Evolutionary conservation across 495 filamentous ascomycete species (phyloP).

Genomic region (Mytilinidion resinicola): DNA sequence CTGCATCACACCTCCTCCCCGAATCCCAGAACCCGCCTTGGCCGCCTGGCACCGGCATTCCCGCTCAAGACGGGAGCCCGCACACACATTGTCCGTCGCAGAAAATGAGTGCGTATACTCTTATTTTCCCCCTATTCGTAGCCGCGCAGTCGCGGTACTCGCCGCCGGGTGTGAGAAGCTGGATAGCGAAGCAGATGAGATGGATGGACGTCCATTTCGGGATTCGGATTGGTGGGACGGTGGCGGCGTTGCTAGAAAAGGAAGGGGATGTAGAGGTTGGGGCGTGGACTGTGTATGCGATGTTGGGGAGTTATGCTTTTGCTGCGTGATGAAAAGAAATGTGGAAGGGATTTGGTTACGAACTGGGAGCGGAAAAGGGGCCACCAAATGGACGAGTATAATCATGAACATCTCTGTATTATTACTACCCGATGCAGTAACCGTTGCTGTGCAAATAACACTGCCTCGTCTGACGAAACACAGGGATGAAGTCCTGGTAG

Average conservation of each 20-base stretch:
- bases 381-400: no score
- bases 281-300: slow-evolving; percentile 34
- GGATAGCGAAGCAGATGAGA: slow-evolving; percentile 28
- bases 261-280: slow-evolving; percentile 5
- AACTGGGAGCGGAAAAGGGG: no score
- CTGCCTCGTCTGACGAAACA: no score
- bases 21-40: no score
- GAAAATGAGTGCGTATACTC: slow-evolving; percentile 24
- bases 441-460: no score
- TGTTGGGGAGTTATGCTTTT: slow-evolving; percentile 38
- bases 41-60: no score
- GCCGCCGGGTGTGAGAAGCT: slow-evolving; percentile 17
- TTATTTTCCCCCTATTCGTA: slow-evolving; percentile 34
- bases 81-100: slow-evolving; percentile 14
- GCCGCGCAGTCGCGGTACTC: slow-evolving; percentile 18
- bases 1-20: slow-evolving; percentile 6
- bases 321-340: no score
- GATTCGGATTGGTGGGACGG: slow-evolving; percentile 28
- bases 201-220: slow-evolving; percentile 28
- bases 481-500: no score
- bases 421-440: no score
- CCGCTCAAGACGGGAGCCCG: no score
- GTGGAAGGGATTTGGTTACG: no score
- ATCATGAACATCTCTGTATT: no score
- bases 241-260: slow-evolving; percentile 23